These are phyloP conservation scores for Ophiorrhiza pumila DNA, from an alignment of 257 asterid genomes.

Conservation along the genomic window DNA sequence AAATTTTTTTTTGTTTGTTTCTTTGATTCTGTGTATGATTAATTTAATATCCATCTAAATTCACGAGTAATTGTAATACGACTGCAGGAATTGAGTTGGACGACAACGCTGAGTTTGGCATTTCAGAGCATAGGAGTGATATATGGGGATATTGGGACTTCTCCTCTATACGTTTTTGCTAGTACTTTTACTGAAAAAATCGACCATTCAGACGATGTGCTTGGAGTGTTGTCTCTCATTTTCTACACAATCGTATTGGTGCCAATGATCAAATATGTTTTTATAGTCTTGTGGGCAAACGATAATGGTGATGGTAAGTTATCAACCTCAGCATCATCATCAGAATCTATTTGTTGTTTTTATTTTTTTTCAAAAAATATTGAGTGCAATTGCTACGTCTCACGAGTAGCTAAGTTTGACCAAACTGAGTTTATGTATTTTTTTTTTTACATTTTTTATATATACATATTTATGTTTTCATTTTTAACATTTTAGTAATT, in stretches of 20 bases:
- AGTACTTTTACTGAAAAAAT: constrained; percentile 47
- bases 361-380: too few relatives aligned
- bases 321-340: too few relatives aligned
- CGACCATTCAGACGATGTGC: constrained; percentile 39
- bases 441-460: too few relatives aligned
- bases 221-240: constrained; percentile 68
- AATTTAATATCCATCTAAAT: background rate
- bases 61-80: background rate
- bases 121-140: constrained; percentile 74
- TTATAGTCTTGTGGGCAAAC: constrained; percentile 66
- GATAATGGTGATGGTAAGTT: constrained; percentile 76
- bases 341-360: too few relatives aligned
- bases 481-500: too few relatives aligned
- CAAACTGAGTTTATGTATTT: too few relatives aligned
- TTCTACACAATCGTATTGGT: constrained; percentile 57
- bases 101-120: constrained; percentile 50
- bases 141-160: constrained; percentile 87
- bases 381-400: too few relatives aligned
- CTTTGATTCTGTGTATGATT: background rate
- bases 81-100: constrained; percentile 28
- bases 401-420: too few relatives aligned
- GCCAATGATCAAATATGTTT: constrained; percentile 69
- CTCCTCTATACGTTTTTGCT: constrained; percentile 67
- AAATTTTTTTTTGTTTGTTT: background rate
- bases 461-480: too few relatives aligned